A percentile compares a stretch with the other conserved stretches of the same genome.
Evolutionary conservation across 495 filamentous ascomycete genomes (phyloP).

Genomic region (Talaromyces proteolyticus): DNA sequence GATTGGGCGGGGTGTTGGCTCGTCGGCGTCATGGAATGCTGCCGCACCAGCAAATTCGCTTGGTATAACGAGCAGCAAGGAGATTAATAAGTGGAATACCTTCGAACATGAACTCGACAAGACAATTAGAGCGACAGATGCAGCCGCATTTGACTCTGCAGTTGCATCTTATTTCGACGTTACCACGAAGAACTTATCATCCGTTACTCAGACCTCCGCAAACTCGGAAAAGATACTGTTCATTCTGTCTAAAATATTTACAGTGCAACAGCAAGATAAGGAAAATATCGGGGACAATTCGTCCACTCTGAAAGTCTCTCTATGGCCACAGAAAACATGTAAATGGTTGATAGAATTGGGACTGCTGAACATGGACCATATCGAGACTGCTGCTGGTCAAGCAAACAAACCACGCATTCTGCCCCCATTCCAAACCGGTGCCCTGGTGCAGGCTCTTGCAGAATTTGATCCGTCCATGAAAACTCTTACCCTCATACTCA

Average conservation of each 20-base stretch:
- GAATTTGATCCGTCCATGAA: slow-evolving; percentile 56
- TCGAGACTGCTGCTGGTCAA: slow-evolving; percentile 52
- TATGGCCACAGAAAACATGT: slow-evolving; percentile 46
- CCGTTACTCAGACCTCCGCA: slow-evolving; percentile 20
- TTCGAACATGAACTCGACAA: slow-evolving; percentile 23
- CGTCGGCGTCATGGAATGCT: slow-evolving; percentile 27
- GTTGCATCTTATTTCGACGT: slow-evolving; percentile 28
- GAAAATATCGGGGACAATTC: not conserved
- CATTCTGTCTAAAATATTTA: slow-evolving; percentile 50
- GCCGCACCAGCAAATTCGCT: slow-evolving; percentile 29
- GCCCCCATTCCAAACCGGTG: slow-evolving; percentile 42
- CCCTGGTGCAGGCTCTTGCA: slow-evolving; percentile 53
- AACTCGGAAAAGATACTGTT: slow-evolving; percentile 41
- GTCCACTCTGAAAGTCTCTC: slow-evolving; percentile 20
- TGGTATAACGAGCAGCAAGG: slow-evolving; percentile 25
- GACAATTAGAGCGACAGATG: slow-evolving; percentile 19
- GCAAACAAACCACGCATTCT: slow-evolving; percentile 40
- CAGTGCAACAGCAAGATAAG: slow-evolving; percentile 3
- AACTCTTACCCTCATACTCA: slow-evolving; percentile 49
- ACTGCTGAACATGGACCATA: slow-evolving; percentile 54
- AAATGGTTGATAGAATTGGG: slow-evolving; percentile 58
- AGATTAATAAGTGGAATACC: slow-evolving; percentile 30
- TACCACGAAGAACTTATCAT: slow-evolving; percentile 15
- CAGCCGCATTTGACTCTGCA: slow-evolving; percentile 30
- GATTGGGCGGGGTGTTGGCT: slow-evolving; percentile 51